Evolutionary conservation across 2,329 filamentous ascomycete genomes (phyloP), one percentile per base, ranked within the genome.

Genomic region (Lomentospora prolificans): DNA sequence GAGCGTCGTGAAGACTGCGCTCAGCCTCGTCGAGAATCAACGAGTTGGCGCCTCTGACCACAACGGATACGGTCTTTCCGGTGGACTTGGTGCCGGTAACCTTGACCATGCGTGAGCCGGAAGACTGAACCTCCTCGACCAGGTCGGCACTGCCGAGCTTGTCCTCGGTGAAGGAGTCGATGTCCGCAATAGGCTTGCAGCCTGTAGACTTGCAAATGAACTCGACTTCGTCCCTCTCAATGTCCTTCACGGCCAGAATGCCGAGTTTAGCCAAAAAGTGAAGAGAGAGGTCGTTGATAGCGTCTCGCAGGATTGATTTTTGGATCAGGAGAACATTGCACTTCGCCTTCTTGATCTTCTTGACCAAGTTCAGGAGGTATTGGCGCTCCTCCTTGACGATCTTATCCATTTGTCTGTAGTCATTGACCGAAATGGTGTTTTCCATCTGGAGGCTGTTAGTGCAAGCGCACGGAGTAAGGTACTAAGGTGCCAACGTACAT

Each of bases 331-430:
- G 84, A 46, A 99, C 94, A 66, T 99, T 99, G 77, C 94, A 99
- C 79, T 97, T 99, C 63, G 94, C 91, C 81, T 97, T 99, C 77
- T 97, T 96, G 73, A 99, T 99, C 81, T 97, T 99, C 83, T 99
- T 97, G 69, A 95, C 91, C 84, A 99, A 89, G 78, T 97, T 97
- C 58, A 99, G 82, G 61, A 99, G 83, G 74, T 99, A 99, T 64
- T 94, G 89, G 63, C 94, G 89, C 78, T 99, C 94, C 75, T 99
- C 94, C 76, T 99, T 99, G 64, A 99, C 82, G 62, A 99, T 99
- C 81, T 97, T 99, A 79, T 99, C 94, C 94, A 99, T 99, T 72
- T 99, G 94, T 67, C 94, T 84, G 80, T 99, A 99, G 77, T 99
- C 94, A 73, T 99, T 99, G 67, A 99, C 94, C 30, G 95, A 86